A percentile compares a stretch with the other conserved stretches of the same genome.
Conservation (phyloP, 768 basidiomycete species). For the Epithele typhae region DNA sequence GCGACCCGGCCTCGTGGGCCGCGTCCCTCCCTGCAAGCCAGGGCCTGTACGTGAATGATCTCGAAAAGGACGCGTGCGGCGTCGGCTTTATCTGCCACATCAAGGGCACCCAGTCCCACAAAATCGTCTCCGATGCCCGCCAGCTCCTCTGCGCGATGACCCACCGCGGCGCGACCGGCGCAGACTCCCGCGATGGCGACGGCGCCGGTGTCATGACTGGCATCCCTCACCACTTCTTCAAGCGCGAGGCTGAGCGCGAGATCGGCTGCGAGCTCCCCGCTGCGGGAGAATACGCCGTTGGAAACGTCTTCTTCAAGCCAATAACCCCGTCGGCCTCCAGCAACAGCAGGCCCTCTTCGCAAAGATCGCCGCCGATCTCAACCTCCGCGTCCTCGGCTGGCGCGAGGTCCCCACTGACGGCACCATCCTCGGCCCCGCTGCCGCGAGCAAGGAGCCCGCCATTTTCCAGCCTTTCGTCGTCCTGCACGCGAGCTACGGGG, state of each 20-base stretch:
- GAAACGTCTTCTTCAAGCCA: constrained; percentile 96
- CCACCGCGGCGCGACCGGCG: constrained; percentile 92
- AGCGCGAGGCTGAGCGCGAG: constrained; percentile 88
- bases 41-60: constrained; percentile 84
- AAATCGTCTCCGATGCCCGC: constrained; percentile 94
- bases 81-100: constrained; percentile 98
- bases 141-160: constrained; percentile 97
- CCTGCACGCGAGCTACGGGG: constrained; percentile 81
- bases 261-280: constrained; percentile 81
- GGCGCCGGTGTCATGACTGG: constrained; percentile 98
- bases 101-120: constrained; percentile 90
- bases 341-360: constrained; percentile 80
- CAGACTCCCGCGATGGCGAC: constrained; percentile 91
- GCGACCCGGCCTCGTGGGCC: constrained; percentile 74
- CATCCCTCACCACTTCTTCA: constrained; percentile 93
- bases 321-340: constrained; percentile 73
- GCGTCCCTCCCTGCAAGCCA: constrained; percentile 83
- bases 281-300: constrained; percentile 91
- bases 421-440: constrained; percentile 92
- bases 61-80: constrained; percentile 93
- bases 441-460: constrained; percentile 90
- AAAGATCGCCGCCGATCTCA: constrained; percentile 74
- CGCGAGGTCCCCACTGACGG: constrained; percentile 95
- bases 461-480: constrained; percentile 97
- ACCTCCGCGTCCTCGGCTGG: constrained; percentile 94